These are phyloP conservation scores for Aethionema arabicum DNA, from an alignment of 345 rosid species.

Conservation along the genomic window DNA sequence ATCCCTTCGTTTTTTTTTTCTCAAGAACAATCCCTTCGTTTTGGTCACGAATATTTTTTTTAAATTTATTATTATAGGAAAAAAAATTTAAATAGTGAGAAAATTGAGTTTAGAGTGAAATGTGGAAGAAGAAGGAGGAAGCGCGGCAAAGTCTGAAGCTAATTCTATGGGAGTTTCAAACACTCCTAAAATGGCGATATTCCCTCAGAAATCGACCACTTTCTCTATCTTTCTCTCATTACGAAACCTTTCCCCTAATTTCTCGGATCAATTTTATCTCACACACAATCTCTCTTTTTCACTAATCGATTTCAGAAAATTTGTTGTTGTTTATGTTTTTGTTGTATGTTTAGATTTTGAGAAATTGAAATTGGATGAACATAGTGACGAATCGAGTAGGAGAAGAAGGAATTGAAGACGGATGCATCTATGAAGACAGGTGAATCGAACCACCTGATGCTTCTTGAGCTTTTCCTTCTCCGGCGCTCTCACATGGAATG, in stretches of 20 bases:
- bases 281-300: conserved; percentile 14
- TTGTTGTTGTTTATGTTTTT: conserved; percentile 2
- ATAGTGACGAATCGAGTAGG: conserved; percentile 39
- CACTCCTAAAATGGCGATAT: conserved; percentile 30
- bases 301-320: conserved; percentile 1
- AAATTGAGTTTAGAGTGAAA: conserved; percentile 13
- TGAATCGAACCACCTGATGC: conserved; percentile 56
- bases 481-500: conserved; percentile 91
- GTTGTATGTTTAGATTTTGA: background rate
- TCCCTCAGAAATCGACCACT: conserved; percentile 9
- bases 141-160: conserved; percentile 51
- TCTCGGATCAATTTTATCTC: conserved; percentile 10
- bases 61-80: no score
- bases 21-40: no score
- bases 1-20: no score
- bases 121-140: conserved; percentile 40
- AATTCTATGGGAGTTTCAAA: conserved; percentile 40
- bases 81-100: background rate
- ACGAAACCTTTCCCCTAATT: conserved; percentile 14
- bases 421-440: conserved; percentile 91
- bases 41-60: no score
- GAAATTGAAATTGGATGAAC: conserved; percentile 14
- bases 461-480: conserved; percentile 47
- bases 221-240: background rate
- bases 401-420: conserved; percentile 47